phyloP scores from a whole-genome alignment of 129 eudicot genomes.

The Mikania micrantha region DNA sequence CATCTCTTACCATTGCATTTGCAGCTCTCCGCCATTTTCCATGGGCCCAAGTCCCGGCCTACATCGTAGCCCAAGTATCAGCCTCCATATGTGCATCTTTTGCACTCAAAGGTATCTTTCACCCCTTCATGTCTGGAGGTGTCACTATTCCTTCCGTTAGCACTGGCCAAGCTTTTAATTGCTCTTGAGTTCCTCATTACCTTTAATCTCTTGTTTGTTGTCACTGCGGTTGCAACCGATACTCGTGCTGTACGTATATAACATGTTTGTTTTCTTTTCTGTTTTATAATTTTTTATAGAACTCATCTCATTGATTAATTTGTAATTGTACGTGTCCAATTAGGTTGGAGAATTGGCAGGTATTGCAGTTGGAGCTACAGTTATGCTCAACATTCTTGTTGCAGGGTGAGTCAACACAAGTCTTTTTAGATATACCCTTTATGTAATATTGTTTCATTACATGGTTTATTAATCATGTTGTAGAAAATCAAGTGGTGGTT shows the following conservation, averaged over 20 bases:
- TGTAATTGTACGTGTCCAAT: neutral
- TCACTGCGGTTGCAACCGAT: slow-evolving; percentile 91
- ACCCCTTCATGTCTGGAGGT: slow-evolving; percentile 86
- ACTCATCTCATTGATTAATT: neutral
- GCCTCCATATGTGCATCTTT: slow-evolving; percentile 84
- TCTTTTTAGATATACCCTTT: too few species aligned
- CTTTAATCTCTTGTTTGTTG: slow-evolving; percentile 73
- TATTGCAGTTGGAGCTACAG: slow-evolving; percentile 87
- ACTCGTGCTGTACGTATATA: slow-evolving; percentile 74
- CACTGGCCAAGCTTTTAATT: slow-evolving; percentile 68
- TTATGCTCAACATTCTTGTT: slow-evolving; percentile 81
- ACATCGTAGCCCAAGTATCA: slow-evolving; percentile 68
- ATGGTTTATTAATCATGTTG: neutral
- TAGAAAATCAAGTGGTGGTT: slow-evolving; percentile 85
- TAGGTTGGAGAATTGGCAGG: slow-evolving; percentile 95
- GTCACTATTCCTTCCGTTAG: slow-evolving; percentile 73
- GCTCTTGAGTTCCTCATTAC: slow-evolving; percentile 81
- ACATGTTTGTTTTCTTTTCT: too few species aligned
- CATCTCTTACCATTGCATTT: slow-evolving; percentile 75
- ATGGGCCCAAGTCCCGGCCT: slow-evolving; percentile 82
- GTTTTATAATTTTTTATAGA: neutral
- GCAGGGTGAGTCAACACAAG: slow-evolving; percentile 98
- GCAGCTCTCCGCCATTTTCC: slow-evolving; percentile 84
- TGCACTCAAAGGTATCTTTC: slow-evolving; percentile 68
- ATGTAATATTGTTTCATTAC: too few species aligned